Base-by-base conservation (phyloP, 2,329 filamentous ascomycete species). In the Ceratocystis smalleyi region DNA sequence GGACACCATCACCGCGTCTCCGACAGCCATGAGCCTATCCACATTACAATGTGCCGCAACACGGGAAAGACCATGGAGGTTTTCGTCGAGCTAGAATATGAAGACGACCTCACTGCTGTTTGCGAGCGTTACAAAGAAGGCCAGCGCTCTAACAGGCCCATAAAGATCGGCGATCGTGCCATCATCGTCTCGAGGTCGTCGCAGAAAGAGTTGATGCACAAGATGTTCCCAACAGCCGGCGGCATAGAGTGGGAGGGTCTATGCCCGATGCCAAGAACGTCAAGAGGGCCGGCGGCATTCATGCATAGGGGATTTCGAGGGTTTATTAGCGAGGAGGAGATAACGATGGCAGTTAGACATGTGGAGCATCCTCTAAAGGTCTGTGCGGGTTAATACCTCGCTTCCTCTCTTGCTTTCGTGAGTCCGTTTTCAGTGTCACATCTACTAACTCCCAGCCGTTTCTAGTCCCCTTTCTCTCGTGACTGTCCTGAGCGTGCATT, bases 21-120 rank as follows among this genome's bases (percentile, higher is more conserved):
- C 35, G 81, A 84, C 66, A 71, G 70, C 1, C 75, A 81, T 5
- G 82, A 83, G 69, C 78, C 81, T 0, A 75, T 85, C 6, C 83
- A 85, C 66, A 83, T 85, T 68, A 82, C 84, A 68, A 84, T 85
- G 82, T 83, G 85, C 64, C 78, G 81, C n/a, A 76, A 79, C 24
- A 81, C 81, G 2, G 79, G 78, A 70, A 85, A 84, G 76, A 85
- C 83, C 0, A 78, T 82, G 71, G 82, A 85, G 67, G 80, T 78
- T 3, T 85, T 79, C 67, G 78, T 83, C 51, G 83, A 85, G 71
- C 83, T 85, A 65, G 70, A 76, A 24, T 78, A 73, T 30, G 72
- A 79, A 3, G 71, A 78, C 5, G 81, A 83, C 65, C 83, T 83
- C 3, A 73, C 80, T 64, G 76, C 75, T 60, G 77, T 79, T 1